A percentile compares a stretch with the other conserved stretches of the same genome.
These are phyloP conservation scores for Phoma sp. DNA, from an alignment of 2,329 filamentous ascomycete species.

Conservation along the genomic window DNA sequence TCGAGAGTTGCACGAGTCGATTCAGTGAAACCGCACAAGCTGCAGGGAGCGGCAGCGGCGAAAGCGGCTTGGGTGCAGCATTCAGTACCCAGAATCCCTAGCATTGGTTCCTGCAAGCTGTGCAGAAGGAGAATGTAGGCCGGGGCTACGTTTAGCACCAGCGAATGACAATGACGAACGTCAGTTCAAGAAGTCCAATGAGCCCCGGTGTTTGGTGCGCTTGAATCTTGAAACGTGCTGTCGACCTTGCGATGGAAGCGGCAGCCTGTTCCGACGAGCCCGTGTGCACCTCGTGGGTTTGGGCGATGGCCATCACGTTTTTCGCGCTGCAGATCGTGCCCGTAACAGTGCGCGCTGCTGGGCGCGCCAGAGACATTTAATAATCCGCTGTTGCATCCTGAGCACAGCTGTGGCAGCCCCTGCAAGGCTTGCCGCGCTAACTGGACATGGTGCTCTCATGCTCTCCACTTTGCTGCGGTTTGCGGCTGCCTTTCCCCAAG, in stretches of 20 bases:
- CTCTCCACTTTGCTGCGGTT: not conserved
- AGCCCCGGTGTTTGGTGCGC: not conserved
- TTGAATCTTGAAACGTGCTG: too few species aligned
- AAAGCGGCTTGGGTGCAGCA: slow-evolving; percentile 3
- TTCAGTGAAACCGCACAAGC: slow-evolving; percentile 11
- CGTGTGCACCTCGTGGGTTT: slow-evolving; percentile 8
- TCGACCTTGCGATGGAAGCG: not conserved
- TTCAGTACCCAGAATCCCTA: slow-evolving; percentile 7
- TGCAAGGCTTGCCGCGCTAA: slow-evolving; percentile 13
- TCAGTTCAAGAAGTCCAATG: not conserved
- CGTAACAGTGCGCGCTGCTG: slow-evolving; percentile 12
- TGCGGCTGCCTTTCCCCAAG: slow-evolving; percentile 10
- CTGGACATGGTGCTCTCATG: not conserved
- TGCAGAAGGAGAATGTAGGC: slow-evolving; percentile 14
- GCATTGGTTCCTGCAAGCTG: slow-evolving; percentile 11
- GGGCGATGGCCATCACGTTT: slow-evolving; percentile 9
- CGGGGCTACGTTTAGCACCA: slow-evolving; percentile 8
- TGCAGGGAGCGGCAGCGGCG: slow-evolving; percentile 9
- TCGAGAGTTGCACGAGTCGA: slow-evolving; percentile 9
- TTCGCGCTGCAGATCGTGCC: slow-evolving; percentile 16
- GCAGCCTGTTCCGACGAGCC: slow-evolving; percentile 4
- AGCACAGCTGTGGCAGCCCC: slow-evolving; percentile 1
- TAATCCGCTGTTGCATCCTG: slow-evolving; percentile 7
- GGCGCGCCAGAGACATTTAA: slow-evolving; percentile 14
- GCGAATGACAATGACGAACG: slow-evolving; percentile 4